These are phyloP conservation scores for Cutaneotrichosporon dermatis DNA, from an alignment of 1,284 basidiomycete species.

Conservation along the genomic window DNA sequence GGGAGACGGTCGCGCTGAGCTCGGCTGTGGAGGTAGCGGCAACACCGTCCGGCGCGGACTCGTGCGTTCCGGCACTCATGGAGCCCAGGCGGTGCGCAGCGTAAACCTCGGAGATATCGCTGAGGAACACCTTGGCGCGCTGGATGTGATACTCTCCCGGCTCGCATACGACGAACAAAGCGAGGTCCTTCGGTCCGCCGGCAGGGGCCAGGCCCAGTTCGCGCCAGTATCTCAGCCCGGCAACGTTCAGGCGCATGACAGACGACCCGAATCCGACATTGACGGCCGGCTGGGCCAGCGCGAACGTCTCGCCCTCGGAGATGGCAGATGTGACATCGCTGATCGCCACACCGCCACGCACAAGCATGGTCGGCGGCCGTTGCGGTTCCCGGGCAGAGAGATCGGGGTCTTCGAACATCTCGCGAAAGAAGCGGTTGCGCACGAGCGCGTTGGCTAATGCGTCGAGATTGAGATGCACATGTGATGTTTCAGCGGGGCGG, in stretches of 20 bases:
- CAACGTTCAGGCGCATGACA: constrained; percentile 31
- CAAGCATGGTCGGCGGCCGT: constrained; percentile 3
- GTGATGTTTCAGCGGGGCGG: not conserved
- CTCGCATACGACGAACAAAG: constrained; percentile 26
- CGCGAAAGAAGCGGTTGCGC: constrained; percentile 17
- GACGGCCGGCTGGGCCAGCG: constrained; percentile 9
- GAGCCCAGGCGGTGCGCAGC: constrained; percentile 15
- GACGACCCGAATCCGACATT: constrained; percentile 29
- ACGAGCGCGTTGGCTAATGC: constrained; percentile 16
- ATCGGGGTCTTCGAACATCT: constrained; percentile 5
- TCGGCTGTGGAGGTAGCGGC: constrained; percentile 1
- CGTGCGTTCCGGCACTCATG: constrained; percentile 1
- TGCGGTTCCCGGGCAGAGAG: not conserved
- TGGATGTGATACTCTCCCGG: constrained; percentile 5
- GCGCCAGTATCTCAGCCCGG: constrained; percentile 37
- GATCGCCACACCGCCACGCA: constrained; percentile 14
- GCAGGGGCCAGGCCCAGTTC: constrained; percentile 40
- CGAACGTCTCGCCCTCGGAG: constrained; percentile 3
- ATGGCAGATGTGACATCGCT: constrained; percentile 8
- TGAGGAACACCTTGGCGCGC: constrained; percentile 18
- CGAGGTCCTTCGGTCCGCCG: constrained; percentile 37
- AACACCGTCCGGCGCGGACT: not conserved
- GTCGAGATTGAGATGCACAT: constrained; percentile 8
- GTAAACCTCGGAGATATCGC: constrained; percentile 19
- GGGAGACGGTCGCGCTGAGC: not conserved